Conservation (phyloP, 1,284 basidiomycete genomes). For the Ganoderma meredithae region DNA sequence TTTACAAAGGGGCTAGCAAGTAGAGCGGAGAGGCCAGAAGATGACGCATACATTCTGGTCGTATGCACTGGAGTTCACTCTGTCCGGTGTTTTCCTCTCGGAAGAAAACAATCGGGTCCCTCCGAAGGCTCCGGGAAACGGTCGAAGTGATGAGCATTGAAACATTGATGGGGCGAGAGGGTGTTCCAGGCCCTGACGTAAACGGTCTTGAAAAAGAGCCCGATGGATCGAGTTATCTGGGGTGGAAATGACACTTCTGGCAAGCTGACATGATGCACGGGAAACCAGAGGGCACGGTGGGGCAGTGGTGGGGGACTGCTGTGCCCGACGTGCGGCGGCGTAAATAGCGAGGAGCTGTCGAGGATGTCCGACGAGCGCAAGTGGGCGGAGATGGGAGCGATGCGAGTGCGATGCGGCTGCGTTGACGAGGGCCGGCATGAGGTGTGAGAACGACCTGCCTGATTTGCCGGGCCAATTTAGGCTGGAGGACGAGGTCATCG, state of each 20-base stretch:
- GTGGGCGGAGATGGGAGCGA: conserved; percentile 10
- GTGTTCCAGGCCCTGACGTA: conserved; percentile 1
- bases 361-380: background rate
- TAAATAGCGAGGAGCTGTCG: background rate
- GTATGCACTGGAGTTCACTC: background rate
- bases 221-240: conserved; percentile 26
- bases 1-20: background rate
- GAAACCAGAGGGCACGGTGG: background rate
- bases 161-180: background rate
- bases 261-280: conserved; percentile 11
- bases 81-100: background rate
- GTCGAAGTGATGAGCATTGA: conserved; percentile 1
- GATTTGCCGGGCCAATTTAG: conserved; percentile 18
- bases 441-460: conserved; percentile 32
- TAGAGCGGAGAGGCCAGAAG: background rate
- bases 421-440: conserved; percentile 9
- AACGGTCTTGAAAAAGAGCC: conserved; percentile 14
- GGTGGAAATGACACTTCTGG: conserved; percentile 30
- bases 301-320: conserved; percentile 7
- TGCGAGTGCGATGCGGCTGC: conserved; percentile 10
- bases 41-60: background rate
- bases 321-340: conserved; percentile 5
- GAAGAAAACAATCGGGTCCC: background rate
- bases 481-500: conserved; percentile 8
- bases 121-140: background rate